Conservation (phyloP, 2,329 filamentous ascomycete species). For the Colletotrichum tabaci region DNA sequence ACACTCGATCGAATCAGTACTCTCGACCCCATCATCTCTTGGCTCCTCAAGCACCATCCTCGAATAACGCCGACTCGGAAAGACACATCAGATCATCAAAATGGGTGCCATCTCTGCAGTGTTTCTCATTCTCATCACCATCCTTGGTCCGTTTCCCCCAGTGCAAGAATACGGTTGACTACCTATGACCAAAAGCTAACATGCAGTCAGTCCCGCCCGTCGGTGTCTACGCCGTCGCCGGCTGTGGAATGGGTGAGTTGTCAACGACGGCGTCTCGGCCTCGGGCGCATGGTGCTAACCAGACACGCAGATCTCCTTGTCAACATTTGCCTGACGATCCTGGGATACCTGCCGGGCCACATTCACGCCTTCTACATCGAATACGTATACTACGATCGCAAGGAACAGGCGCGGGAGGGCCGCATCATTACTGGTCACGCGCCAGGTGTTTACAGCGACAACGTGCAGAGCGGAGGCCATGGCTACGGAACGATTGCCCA, state of each 20-base stretch:
- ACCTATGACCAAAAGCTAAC: slow-evolving; percentile 42
- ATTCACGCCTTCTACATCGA: slow-evolving; percentile 87
- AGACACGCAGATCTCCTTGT: slow-evolving; percentile 68
- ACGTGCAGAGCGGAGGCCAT: slow-evolving; percentile 77
- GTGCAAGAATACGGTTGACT: background rate
- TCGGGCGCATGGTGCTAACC: slow-evolving; percentile 11
- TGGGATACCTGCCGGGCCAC: slow-evolving; percentile 83
- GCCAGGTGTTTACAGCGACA: slow-evolving; percentile 80
- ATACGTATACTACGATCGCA: slow-evolving; percentile 86
- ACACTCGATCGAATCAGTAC: slow-evolving; percentile 17
- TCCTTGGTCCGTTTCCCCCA: slow-evolving; percentile 61
- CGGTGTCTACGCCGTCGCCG: slow-evolving; percentile 75
- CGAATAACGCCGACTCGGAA: background rate
- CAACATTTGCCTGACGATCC: slow-evolving; percentile 76
- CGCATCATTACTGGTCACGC: slow-evolving; percentile 68
- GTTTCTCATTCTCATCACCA: slow-evolving; percentile 66
- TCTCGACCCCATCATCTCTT: background rate
- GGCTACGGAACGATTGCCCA: slow-evolving; percentile 69
- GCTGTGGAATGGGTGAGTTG: slow-evolving; percentile 70
- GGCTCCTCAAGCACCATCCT: slow-evolving; percentile 36
- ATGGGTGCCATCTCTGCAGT: slow-evolving; percentile 67
- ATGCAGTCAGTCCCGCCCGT: slow-evolving; percentile 72
- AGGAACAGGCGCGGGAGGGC: slow-evolving; percentile 73
- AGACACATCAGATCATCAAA: slow-evolving; percentile 46
- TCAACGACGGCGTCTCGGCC: background rate